Conservation (phyloP, 2,329 filamentous ascomycete genomes). For the Metarhizium guizhouense region DNA sequence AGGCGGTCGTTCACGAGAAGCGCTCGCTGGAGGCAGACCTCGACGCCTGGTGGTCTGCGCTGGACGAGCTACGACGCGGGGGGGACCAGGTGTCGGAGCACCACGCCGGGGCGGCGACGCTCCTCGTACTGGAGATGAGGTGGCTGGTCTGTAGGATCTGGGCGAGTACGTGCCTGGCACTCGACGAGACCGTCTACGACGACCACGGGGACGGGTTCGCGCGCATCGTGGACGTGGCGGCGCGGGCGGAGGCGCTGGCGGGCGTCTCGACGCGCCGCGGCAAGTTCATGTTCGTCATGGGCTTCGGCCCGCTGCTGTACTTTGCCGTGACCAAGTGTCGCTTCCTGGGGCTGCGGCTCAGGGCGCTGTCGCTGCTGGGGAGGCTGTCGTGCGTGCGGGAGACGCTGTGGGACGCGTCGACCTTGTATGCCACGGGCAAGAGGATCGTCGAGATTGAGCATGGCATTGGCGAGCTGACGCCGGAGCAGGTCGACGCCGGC, state of each 20-base stretch:
- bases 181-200: conserved; percentile 27
- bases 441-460: conserved; percentile 31
- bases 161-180: conserved; percentile 19
- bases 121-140: conserved; percentile 19
- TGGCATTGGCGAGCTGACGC: conserved; percentile 15
- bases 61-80: conserved; percentile 9
- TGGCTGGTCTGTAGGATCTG: conserved; percentile 24
- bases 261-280: conserved; percentile 8
- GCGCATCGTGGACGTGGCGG: conserved; percentile 19
- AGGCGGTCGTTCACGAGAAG: conserved; percentile 15
- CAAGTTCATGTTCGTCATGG: conserved; percentile 31
- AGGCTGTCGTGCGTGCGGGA: conserved; percentile 22
- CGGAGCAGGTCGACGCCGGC: conserved; percentile 6
- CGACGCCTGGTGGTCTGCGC: conserved; percentile 19
- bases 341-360: conserved; percentile 22
- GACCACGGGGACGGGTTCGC: conserved; percentile 18
- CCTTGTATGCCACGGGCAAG: conserved; percentile 21
- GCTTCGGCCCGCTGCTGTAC: conserved; percentile 27
- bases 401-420: conserved; percentile 25
- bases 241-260: conserved; percentile 6
- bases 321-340: conserved; percentile 31
- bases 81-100: not conserved
- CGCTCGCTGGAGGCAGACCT: conserved; percentile 13
- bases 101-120: not conserved
- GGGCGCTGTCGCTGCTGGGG: conserved; percentile 23